These are phyloP conservation scores for Termitomyces sp. DNA, from an alignment of 768 basidiomycete genomes.

Conservation along the genomic window DNA sequence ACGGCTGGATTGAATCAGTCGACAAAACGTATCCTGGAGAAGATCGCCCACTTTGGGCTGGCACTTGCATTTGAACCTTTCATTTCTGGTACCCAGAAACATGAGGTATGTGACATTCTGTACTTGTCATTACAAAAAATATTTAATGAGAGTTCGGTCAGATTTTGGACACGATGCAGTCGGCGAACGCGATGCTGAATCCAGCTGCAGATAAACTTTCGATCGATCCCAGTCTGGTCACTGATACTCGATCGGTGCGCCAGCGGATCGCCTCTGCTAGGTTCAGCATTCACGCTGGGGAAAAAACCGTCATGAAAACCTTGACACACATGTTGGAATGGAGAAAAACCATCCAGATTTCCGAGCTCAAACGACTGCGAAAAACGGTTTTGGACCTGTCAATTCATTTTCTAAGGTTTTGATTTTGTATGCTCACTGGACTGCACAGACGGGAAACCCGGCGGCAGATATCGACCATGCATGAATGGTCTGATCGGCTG, in stretches of 20 bases:
- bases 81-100: constrained; percentile 64
- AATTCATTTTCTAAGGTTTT: constrained; percentile 19
- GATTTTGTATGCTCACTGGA: background rate
- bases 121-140: background rate
- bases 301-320: constrained; percentile 60
- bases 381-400: constrained; percentile 76
- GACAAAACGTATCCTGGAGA: constrained; percentile 59
- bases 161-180: constrained; percentile 60
- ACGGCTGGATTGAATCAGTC: constrained; percentile 36
- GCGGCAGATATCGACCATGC: constrained; percentile 59
- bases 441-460: constrained; percentile 67
- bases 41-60: constrained; percentile 66
- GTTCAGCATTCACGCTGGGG: constrained; percentile 62
- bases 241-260: constrained; percentile 48
- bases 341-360: constrained; percentile 62
- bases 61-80: constrained; percentile 64
- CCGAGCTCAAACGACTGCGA: constrained; percentile 70
- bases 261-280: constrained; percentile 53
- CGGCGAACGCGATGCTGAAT: constrained; percentile 49
- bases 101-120: constrained; percentile 48
- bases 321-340: constrained; percentile 66
- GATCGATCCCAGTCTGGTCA: constrained; percentile 53
- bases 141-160: constrained; percentile 15
- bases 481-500: constrained; percentile 59
- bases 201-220: constrained; percentile 42